Evolutionary conservation across 2,329 filamentous ascomycete species (phyloP), one percentile per base, ranked within the genome.

Genomic region (Conoideocrella luteorostrata): DNA sequence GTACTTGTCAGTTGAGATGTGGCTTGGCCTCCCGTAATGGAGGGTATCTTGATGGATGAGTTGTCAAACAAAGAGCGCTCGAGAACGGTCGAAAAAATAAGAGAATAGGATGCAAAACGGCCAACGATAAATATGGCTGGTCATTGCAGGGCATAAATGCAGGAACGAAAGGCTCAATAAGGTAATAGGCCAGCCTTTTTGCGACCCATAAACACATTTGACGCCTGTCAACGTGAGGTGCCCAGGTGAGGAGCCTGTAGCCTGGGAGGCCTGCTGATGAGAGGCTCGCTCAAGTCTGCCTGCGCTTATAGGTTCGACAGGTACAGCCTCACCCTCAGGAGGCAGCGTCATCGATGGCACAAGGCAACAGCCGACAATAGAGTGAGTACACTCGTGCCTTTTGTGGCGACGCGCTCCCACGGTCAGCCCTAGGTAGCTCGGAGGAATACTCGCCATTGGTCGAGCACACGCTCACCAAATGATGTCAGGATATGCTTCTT

Each of bases 61-160:
- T 24, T 41, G 39, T 30, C 39, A 20, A 15, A 26, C 29, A 34
- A 33, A 15, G 13, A 41, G 21, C 22, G 23, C n/a, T 24, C 33
- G 30, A 35, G 4, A 42, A 36, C 15, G 21, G 11, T 36, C 21
- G 20, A 32, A 17, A 13, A 38, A 26, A 32, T 13, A 10, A 34
- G 22, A 32, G 17, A 12, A 7, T 10, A 29, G 13, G 18, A 11
- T 7, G 2, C 30, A 6, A 21, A 33, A 39, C 36, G 26, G 24
- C 24, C 22, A 26, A 12, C 22, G 5, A 33, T 15, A 32, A 22
- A n/a, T 20, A 33, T 32, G 38, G 33, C 38, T 37, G 36, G 45
- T 29, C 15, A 20, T 12, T 33, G 48, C 46, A 50, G 34, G 37
- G 45, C 50, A 56, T 56, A 51, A 51, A 58, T 58, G 56, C 56